Evolutionary conservation across 345 rosid genomes (phyloP).

Genomic region (Adansonia digitata): DNA sequence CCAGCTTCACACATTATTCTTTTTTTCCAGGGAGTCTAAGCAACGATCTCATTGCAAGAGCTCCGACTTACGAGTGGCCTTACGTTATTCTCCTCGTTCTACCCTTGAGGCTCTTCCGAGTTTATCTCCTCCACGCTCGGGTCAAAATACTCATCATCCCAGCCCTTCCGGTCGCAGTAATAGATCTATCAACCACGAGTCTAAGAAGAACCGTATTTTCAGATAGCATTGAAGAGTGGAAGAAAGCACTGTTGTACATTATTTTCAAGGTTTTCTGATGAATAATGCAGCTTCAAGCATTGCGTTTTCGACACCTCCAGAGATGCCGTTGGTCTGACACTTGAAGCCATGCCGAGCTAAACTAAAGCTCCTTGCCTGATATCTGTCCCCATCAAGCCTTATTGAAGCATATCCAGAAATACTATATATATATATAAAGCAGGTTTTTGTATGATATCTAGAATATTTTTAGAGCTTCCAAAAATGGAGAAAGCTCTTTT

Average conservation of each 20-base stretch:
- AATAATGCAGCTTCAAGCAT: conserved; percentile 1
- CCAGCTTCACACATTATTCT: conserved; percentile 44
- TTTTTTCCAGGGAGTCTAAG: conserved; percentile 53
- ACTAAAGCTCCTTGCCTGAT: conserved; percentile 5
- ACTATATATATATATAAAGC: conserved; percentile 18
- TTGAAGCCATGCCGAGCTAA: conserved; percentile 4
- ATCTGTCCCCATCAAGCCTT: neutral
- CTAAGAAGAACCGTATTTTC: conserved; percentile 7
- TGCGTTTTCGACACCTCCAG: neutral
- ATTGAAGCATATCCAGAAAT: neutral
- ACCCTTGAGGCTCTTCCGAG: conserved; percentile 47
- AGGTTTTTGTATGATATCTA: conserved; percentile 24
- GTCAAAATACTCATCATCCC: conserved; percentile 5
- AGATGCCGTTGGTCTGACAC: neutral
- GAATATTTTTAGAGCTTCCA: conserved; percentile 23
- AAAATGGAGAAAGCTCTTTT: conserved; percentile 18
- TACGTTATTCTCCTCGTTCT: conserved; percentile 46
- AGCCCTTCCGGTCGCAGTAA: conserved; percentile 15
- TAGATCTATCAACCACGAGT: neutral
- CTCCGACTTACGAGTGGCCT: conserved; percentile 34
- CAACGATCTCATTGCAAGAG: conserved; percentile 33
- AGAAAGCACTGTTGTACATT: conserved; percentile 13
- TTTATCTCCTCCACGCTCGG: conserved; percentile 31
- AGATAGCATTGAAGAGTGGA: conserved; percentile 8
- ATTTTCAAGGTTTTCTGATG: conserved; percentile 1